Base-by-base conservation (phyloP, 1,284 basidiomycete genomes). In the Schizophyllum amplum region DNA sequence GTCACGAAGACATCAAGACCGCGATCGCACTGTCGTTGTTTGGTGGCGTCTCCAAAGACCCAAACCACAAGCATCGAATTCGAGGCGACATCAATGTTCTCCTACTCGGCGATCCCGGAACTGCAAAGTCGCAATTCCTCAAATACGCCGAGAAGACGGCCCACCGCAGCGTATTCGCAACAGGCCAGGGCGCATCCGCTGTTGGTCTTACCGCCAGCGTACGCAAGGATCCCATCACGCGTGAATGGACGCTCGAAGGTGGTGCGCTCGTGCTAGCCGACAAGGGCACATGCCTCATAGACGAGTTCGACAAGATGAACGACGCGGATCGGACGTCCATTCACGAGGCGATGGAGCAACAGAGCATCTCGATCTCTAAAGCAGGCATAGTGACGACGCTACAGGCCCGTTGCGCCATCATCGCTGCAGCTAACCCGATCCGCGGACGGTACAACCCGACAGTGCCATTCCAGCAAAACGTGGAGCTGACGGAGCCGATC, bases 291-390 rank as follows among this genome's bases (percentile, higher is more conserved):
- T 99, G 97, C 67, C 77, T 99, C 27, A 99, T 99, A 64, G 96
- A 99, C 73, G 97, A 99, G 73, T 99, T 99, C 71, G 96, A 99
- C 79, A 99, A 99, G 80, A 99, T 99, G 96, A 99, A 99, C 75
- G 96, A 99, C 66, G 84, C 92, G 26, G 93, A 95, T 72, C 81
- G 94, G 62, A 98, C 96, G 11, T 98, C 94, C 5, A 99, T 99
- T 66, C 97, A 99, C 77, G 96, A 99, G 72, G 97, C 97, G 1
- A 99, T 99, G 96, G 96, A 99, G 71, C 96, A 99, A 73, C 96
- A 99, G 69, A 90, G 91, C n/a, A 99, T 99, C 65, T 98, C 96
- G 1, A 98, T 99, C 64, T 95, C 94, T 47, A 99, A 99, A 69
- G 97, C 96, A 2, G 97, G 96, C 59, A 99, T 99, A 65, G 90